Base-by-base conservation (phyloP, 1,284 basidiomycete genomes). In the Puccinia brachypodii region DNA sequence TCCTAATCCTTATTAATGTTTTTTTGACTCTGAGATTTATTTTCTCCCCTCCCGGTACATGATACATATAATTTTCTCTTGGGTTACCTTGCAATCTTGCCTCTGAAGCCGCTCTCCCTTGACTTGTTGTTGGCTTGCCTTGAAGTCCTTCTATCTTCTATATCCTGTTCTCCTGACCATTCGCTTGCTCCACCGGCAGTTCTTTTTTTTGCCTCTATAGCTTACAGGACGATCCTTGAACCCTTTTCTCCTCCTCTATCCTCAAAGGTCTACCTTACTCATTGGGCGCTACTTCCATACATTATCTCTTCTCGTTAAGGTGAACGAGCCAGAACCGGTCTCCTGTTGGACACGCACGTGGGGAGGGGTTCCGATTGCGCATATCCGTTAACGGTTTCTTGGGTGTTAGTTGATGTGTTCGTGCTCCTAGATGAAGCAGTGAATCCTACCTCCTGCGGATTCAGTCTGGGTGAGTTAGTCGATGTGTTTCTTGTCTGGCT, bases 341-440 rank as follows among this genome's bases (percentile, higher is more conserved):
- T 76, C 74, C 74, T 76, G 56, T 76, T 62, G 38, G 58, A 38
- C 56, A 66, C 47, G 58, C 74, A 50, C 60, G 60, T 44, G 53
- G 56, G 56, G 58, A 76, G 74, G 74, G 74, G 74, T 25, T 76
- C 74, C 74, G 74, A 76, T 76, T 76, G 74, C 60, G 74, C 74
- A 76, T 76, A 64, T 76, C 74, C 58, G 74, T 76, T 76, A 66
- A 76, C 74, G 74, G 74, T 62, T 76, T 44, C 6, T 76, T 76
- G 73, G 73, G 47, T 75, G 38, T 75, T 75, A 36, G 60, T 76
- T 74, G 33, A 40, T 38, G 47, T 74, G 28, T 56, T 58, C 31
- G 28, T 74, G 60, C 74, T 76, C 74, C 74, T 76, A 76, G 74
- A 66, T 76, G 58, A 76, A 68, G 44, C 60, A 76, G 60, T 66